These are phyloP conservation scores for Aspergillus sp. DNA, from an alignment of 2,329 filamentous ascomycete genomes.

Conservation along the genomic window DNA sequence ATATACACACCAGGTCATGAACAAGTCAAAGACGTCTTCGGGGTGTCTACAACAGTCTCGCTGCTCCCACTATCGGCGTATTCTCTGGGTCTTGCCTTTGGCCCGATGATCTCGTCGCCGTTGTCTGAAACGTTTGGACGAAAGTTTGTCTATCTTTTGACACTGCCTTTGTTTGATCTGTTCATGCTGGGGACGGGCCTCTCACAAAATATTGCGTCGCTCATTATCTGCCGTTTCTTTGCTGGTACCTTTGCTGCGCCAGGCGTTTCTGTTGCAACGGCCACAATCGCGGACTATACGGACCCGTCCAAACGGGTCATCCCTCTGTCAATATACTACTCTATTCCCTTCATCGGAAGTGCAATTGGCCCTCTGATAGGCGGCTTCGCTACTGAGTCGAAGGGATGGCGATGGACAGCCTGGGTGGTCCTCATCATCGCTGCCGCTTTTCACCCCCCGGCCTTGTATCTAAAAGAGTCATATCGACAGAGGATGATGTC, in stretches of 20 bases:
- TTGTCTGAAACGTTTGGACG: slow-evolving; percentile 71
- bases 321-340: slow-evolving; percentile 17
- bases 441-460: slow-evolving; percentile 57
- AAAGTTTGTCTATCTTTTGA: slow-evolving; percentile 66
- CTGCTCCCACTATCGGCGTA: slow-evolving; percentile 67
- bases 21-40: slow-evolving; percentile 53
- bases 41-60: slow-evolving; percentile 28
- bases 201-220: slow-evolving; percentile 64
- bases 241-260: slow-evolving; percentile 63
- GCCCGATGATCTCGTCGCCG: slow-evolving; percentile 70
- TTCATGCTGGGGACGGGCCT: slow-evolving; percentile 45
- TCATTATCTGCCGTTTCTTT: slow-evolving; percentile 73
- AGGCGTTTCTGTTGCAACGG: slow-evolving; percentile 63
- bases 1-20: slow-evolving; percentile 41
- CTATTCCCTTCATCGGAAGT: slow-evolving; percentile 16
- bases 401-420: slow-evolving; percentile 73
- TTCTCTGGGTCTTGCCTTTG: slow-evolving; percentile 70
- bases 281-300: slow-evolving; percentile 63
- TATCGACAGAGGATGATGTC: slow-evolving; percentile 52
- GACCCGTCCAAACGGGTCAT: slow-evolving; percentile 6
- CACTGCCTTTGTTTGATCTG: slow-evolving; percentile 62
- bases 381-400: slow-evolving; percentile 62
- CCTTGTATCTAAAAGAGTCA: slow-evolving; percentile 62
- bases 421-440: slow-evolving; percentile 66
- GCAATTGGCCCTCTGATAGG: slow-evolving; percentile 62